Base-by-base conservation (phyloP, 208 protist species). In the Novymonas esmeraldas region DNA sequence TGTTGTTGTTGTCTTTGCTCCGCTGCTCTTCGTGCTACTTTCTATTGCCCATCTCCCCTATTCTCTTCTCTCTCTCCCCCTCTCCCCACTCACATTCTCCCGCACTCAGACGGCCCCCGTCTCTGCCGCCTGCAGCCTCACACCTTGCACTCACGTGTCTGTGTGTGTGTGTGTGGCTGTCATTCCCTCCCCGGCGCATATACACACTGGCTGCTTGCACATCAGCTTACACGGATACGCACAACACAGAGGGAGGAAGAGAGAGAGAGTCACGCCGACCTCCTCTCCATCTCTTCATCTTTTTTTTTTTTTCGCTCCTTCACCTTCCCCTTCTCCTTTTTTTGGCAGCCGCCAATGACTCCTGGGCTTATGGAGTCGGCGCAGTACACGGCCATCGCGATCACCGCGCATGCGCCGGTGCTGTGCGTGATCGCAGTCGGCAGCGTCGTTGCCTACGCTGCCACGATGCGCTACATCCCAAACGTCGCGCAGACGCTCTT, bases 381-480 rank as follows among this genome's bases (percentile, higher is more conserved):
- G 26, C 31, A 68, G 29, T 46, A 46, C 55, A 75, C 76, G 10
- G 16, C 57, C 6, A 14, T 73, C 13, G 82, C 78, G 10, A 51
- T 91, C 9, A 61, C 51, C 28, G 55, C 41, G 22, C 78, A 95
- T 62, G 57, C 48, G 33, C 57, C 67, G 24, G 90, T 86, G 67
- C 75, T 94, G 2, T 14, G 46, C 14, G 5, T 87, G 31, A 84
- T 89, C 45, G n/a, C 73, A 1, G 33, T 84, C 14, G 76, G 64
- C 57, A 81, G 85, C 65, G 64, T 92, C 16, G 29, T 85, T 11
- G 91, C 90, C 5, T 95, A 94, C 78, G 11, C 42, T 11, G 50
- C 85, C 34, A 85, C 88, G 0, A 36, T 73, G 22, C 76, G 85
- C 61, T 94, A 87, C 75, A 87, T 96, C 56, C 82, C 81, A 24